Conservation (phyloP, 768 basidiomycete genomes). For the Suillus sp. region DNA sequence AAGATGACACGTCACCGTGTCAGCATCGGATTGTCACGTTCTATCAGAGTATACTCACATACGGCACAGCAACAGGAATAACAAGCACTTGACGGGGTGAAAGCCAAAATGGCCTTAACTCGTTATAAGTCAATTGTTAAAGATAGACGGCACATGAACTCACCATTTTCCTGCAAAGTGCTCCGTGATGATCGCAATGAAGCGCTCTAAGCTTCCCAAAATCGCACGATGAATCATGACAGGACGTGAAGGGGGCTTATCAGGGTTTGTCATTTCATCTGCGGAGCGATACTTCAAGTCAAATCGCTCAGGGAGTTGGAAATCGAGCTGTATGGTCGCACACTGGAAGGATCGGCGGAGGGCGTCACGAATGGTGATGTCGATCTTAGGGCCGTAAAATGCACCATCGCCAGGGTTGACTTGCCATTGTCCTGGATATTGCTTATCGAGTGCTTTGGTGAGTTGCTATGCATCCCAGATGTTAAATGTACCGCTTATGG, state of each 20-base stretch:
- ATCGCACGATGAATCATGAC: slow-evolving; percentile 99
- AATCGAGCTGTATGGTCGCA: slow-evolving; percentile 98
- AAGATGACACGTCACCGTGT: slow-evolving; percentile 8
- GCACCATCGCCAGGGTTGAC: slow-evolving; percentile 96
- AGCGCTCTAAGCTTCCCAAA: slow-evolving; percentile 89
- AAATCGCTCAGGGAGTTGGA: slow-evolving; percentile 97
- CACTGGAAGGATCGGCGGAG: slow-evolving; percentile 94
- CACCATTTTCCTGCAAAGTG: slow-evolving; percentile 98
- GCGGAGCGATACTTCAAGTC: slow-evolving; percentile 88
- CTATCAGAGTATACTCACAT: slow-evolving; percentile 54
- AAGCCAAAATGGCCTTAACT: slow-evolving; percentile 91
- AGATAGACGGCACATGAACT: slow-evolving; percentile 19
- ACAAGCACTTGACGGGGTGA: slow-evolving; percentile 95
- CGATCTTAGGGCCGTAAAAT: slow-evolving; percentile 99
- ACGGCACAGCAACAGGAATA: slow-evolving; percentile 89
- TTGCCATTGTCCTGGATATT: slow-evolving; percentile 88
- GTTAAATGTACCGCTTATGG: slow-evolving; percentile 9
- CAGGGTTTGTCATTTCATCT: slow-evolving; percentile 55
- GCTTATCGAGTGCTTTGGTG: slow-evolving; percentile 77
- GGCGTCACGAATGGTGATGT: slow-evolving; percentile 94
- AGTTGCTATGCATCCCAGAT: slow-evolving; percentile 62
- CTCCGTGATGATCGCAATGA: slow-evolving; percentile 96
- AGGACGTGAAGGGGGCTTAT: slow-evolving; percentile 67
- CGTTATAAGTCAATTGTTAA: neutral
- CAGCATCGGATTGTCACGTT: slow-evolving; percentile 6